Conservation (phyloP, 106 monocot genomes). For the Allium fistulosum region DNA sequence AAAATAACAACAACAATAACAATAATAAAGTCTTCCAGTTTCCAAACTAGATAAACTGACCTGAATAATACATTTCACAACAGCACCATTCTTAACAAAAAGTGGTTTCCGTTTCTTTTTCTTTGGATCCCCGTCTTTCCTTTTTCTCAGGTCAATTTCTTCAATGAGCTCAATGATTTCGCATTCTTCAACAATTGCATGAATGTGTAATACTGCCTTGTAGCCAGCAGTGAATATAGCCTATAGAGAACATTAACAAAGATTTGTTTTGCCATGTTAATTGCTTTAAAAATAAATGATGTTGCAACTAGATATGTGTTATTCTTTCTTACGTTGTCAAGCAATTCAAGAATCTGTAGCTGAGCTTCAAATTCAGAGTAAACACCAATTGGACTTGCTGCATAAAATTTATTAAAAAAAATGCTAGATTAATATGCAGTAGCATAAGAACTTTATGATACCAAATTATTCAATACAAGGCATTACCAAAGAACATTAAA, state of each 20-base stretch:
- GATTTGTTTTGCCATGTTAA: not conserved
- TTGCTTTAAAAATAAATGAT: too few species aligned
- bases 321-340: slow-evolving; percentile 70
- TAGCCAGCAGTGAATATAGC: slow-evolving; percentile 99
- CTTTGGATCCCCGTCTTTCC: slow-evolving; percentile 74
- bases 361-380: slow-evolving; percentile 83
- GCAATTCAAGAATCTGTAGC: slow-evolving; percentile 85
- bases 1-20: too few species aligned
- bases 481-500: not conserved
- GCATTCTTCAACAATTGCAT: slow-evolving; percentile 88
- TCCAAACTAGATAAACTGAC: slow-evolving; percentile 9
- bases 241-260: slow-evolving; percentile 21
- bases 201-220: slow-evolving; percentile 91
- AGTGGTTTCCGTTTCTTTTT: slow-evolving; percentile 87
- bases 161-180: slow-evolving; percentile 92
- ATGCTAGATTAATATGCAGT: too few species aligned
- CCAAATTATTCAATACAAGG: not conserved
- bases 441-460: too few species aligned
- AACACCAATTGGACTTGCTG: slow-evolving; percentile 63
- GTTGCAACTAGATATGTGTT: too few species aligned
- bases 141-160: slow-evolving; percentile 85
- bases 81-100: slow-evolving; percentile 91
- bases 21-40: too few species aligned
- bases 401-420: not conserved
- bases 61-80: slow-evolving; percentile 86